Base-by-base conservation (phyloP, 129 eudicot species). In the Kitagawia praeruptora region DNA sequence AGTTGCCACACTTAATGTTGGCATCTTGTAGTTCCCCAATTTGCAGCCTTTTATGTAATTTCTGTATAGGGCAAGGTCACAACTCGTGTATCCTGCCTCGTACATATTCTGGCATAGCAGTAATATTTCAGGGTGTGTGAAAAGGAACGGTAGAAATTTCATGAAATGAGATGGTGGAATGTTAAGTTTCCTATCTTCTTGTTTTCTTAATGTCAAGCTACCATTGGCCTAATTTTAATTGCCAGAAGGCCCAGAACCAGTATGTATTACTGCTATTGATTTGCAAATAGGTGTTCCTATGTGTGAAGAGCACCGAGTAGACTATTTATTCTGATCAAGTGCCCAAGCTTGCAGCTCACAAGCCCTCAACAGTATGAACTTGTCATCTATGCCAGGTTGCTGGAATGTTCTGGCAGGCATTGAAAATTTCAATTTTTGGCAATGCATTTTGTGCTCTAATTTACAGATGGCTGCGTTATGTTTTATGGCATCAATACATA, bases 31-130 rank as follows among this genome's bases (percentile, higher is more conserved):
- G 25, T 21, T 23, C 25, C 31, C 28, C 11, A 8, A 0, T 58
- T 58, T 2, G 28, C 28, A 58, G 14, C 78, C 56, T 82, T 80
- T 82, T 48, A 37, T 89, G 88, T 82, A 79, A 83, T 73, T 3
- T 85, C 70, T 88, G 96, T 91, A 91, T 84, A 87, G 92, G 82
- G 87, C 91, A 88, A 88, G 92, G 96, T 86, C 64, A 63, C 81
- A 69, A 47, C 70, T 75, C 39, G 72, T 80, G 83, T 86, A 83
- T 80, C 80, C 82, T 78, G 81, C 93, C 93, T 87, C 83, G 90
- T 89, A 89, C 97, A 82, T 87, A 87, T 77, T 78, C 93, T 89
- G 87, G 88, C 89, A 54, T 81, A 51, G 58, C 23, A 18, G 23
- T 51, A 51, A 18, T 18, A 51, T 51, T 51, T 18, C 58, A 51